Percentiles rank a stretch among this genome's conserved stretches.
Evolutionary conservation across 2,329 filamentous ascomycete species (phyloP).

Genomic region (Fusarium aywerte): DNA sequence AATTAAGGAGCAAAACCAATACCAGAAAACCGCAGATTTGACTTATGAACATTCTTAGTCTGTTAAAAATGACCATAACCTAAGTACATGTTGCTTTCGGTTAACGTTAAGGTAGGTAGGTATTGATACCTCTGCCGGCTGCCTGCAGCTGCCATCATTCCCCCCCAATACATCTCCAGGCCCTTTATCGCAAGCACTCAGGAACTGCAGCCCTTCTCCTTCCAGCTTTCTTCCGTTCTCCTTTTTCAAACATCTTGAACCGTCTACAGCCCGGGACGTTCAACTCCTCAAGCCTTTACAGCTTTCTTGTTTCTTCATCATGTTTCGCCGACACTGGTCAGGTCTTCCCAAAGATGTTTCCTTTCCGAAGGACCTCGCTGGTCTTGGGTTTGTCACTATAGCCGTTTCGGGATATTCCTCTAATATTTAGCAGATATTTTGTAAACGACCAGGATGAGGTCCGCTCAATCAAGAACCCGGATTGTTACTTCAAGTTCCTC

Average conservation of each 20-base stretch:
- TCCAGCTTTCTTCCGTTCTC: background rate
- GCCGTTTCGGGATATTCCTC: background rate
- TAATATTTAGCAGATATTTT: slow-evolving; percentile 70
- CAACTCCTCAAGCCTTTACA: background rate
- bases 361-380: slow-evolving; percentile 72
- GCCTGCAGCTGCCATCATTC: slow-evolving; percentile 21
- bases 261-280: background rate
- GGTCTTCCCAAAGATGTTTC: slow-evolving; percentile 76
- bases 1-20: background rate
- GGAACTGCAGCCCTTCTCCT: background rate
- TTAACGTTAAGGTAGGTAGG: background rate
- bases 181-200: slow-evolving; percentile 7
- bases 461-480: slow-evolving; percentile 73
- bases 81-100: too few relatives aligned
- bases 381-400: slow-evolving; percentile 70
- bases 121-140: slow-evolving; percentile 1
- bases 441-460: slow-evolving; percentile 81
- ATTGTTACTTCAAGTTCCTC: slow-evolving; percentile 79
- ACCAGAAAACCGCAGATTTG: background rate
- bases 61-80: too few relatives aligned
- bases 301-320: slow-evolving; percentile 16
- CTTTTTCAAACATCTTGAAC: background rate
- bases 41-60: background rate
- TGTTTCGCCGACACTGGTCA: slow-evolving; percentile 80
- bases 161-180: background rate